Conservation (phyloP, 306 rosid species). For the barrel medic (Medicago truncatula) region MtrunA17r5.0-ANR NC_053047.1:3195001-3195500, state of each 20-base stretch:
- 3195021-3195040: constrained; percentile 85
- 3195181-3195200: constrained; percentile 69
- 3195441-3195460: constrained; percentile 16
- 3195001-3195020: constrained; percentile 84
- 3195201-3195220: constrained; percentile 63
- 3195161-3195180: constrained; percentile 55
- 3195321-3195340: constrained; percentile 57
- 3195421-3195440: constrained; percentile 25
- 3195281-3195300: constrained; percentile 59
- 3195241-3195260: constrained; percentile 60
- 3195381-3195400: constrained; percentile 35
- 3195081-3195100: constrained; percentile 75
- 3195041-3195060: constrained; percentile 87
- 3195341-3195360: constrained; percentile 45
- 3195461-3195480: constrained; percentile 24
- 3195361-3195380: constrained; percentile 37
- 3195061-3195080: constrained; percentile 85
- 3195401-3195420: constrained; percentile 31
- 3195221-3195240: constrained; percentile 93
- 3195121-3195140: constrained; percentile 87
- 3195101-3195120: constrained; percentile 93
- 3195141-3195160: constrained; percentile 78
- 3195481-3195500: constrained; percentile 33
- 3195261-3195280: not conserved
- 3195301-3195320: constrained; percentile 60